A percentile compares a stretch with the other conserved stretches of the same genome.
Conservation (phyloP, 192 early-diverging fungal species). For the Linnemannia exigua region DNA sequence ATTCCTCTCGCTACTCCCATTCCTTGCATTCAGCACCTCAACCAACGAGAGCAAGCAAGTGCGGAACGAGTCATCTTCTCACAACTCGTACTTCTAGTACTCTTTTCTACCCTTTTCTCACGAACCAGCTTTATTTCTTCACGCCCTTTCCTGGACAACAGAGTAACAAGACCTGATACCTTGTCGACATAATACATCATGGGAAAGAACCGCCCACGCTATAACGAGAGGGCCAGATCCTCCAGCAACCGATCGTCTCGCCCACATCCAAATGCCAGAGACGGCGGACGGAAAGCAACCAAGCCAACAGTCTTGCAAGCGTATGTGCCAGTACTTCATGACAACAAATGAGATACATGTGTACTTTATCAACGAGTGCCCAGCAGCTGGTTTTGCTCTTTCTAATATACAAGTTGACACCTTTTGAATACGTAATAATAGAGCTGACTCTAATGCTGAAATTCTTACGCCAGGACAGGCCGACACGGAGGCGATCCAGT, state of each 20-base stretch:
- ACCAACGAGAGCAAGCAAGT: background rate
- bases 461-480: slow-evolving; percentile 41
- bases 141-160: background rate
- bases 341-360: no score
- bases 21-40: background rate
- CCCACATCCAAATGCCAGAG: slow-evolving; percentile 64
- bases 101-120: background rate
- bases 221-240: slow-evolving; percentile 68
- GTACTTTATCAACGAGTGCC: background rate
- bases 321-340: background rate
- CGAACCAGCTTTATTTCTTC: background rate
- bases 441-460: slow-evolving; percentile 49
- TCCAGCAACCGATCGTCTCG: slow-evolving; percentile 60
- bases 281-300: slow-evolving; percentile 61
- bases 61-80: background rate
- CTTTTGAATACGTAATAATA: background rate
- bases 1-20: background rate
- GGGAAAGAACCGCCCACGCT: slow-evolving; percentile 68
- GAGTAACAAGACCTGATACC: background rate
- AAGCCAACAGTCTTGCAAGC: slow-evolving; percentile 34
- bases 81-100: background rate
- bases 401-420: background rate
- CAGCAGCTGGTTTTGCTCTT: background rate
- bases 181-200: slow-evolving; percentile 32
- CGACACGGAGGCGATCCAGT: slow-evolving; percentile 22